Evolutionary conservation across 257 asterid species (phyloP).

Genomic region (Schizonepeta tenuifolia): DNA sequence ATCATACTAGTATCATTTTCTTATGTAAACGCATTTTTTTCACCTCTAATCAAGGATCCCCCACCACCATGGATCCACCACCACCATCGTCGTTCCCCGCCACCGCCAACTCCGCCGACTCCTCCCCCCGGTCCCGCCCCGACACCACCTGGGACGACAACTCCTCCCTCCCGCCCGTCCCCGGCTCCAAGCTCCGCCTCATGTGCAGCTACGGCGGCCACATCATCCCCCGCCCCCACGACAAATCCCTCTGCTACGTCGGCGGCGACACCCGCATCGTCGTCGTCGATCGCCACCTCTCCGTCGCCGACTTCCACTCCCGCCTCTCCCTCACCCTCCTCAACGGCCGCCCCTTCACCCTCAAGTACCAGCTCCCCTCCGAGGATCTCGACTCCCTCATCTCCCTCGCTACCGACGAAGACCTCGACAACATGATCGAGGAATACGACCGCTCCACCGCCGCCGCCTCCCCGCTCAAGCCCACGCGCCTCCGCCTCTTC

Average conservation of each 20-base stretch:
- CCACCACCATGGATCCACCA: slow-evolving; percentile 45
- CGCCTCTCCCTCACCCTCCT: slow-evolving; percentile 71
- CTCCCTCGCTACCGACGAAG: slow-evolving; percentile 70
- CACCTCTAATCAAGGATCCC: slow-evolving; percentile 10
- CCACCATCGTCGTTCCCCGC: slow-evolving; percentile 4
- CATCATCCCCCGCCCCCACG: slow-evolving; percentile 81
- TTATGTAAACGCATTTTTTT: background rate
- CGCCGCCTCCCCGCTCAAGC: slow-evolving; percentile 49
- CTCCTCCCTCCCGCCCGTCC: slow-evolving; percentile 42
- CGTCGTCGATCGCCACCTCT: slow-evolving; percentile 56
- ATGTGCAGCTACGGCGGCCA: slow-evolving; percentile 65
- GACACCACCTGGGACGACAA: slow-evolving; percentile 62
- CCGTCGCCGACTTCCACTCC: slow-evolving; percentile 58
- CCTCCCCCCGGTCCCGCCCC: slow-evolving; percentile 54
- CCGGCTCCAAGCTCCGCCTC: slow-evolving; percentile 68
- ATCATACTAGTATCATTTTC: too few relatives aligned
- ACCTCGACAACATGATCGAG: slow-evolving; percentile 77
- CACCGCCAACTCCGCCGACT: slow-evolving; percentile 49
- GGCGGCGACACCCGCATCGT: slow-evolving; percentile 87
- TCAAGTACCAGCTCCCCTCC: slow-evolving; percentile 76
- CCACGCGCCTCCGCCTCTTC: slow-evolving; percentile 67
- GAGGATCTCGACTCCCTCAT: slow-evolving; percentile 83
- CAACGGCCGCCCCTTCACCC: slow-evolving; percentile 55
- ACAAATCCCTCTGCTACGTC: slow-evolving; percentile 72
- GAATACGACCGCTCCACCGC: slow-evolving; percentile 62